Evolutionary conservation across 495 filamentous ascomycete species (phyloP).

Genomic region (Paragyromitra xinjiangensis): DNA sequence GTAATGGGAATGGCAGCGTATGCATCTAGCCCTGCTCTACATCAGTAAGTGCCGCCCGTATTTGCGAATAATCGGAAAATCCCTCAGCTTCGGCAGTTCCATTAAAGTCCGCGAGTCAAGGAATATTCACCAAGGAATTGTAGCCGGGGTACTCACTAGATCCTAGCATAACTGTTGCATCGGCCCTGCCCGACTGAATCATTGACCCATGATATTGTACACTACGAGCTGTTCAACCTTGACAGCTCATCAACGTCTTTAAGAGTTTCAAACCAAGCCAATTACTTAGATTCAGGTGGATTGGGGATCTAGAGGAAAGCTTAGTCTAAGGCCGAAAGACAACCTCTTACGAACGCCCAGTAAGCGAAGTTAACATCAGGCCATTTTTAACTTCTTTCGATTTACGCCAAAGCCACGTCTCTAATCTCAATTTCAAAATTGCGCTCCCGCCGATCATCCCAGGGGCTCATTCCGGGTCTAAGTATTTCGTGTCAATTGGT

Average conservation of each 20-base stretch:
- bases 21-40: conserved; percentile 43
- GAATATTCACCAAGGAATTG: conserved; percentile 14
- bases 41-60: conserved; percentile 41
- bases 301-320: conserved; percentile 2
- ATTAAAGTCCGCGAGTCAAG: conserved; percentile 24
- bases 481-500: not conserved
- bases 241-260: conserved; percentile 33
- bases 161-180: conserved; percentile 23
- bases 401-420: conserved; percentile 27
- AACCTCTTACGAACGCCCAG: conserved; percentile 22
- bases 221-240: conserved; percentile 25
- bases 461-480: conserved; percentile 27
- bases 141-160: conserved; percentile 36
- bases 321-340: conserved; percentile 5
- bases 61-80: conserved; percentile 52
- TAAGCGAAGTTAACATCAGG: conserved; percentile 36
- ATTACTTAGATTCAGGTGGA: conserved; percentile 23
- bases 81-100: conserved; percentile 52
- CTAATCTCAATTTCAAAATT: conserved; percentile 23
- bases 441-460: conserved; percentile 22
- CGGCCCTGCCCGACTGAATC: conserved; percentile 24
- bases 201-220: conserved; percentile 40
- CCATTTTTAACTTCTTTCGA: conserved; percentile 23
- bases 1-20: conserved; percentile 51
- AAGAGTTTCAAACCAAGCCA: conserved; percentile 38